Conservation (phyloP, 228 moss, liverwort and hornwort genomes). For the Sphagnum magellanicum region DNA sequence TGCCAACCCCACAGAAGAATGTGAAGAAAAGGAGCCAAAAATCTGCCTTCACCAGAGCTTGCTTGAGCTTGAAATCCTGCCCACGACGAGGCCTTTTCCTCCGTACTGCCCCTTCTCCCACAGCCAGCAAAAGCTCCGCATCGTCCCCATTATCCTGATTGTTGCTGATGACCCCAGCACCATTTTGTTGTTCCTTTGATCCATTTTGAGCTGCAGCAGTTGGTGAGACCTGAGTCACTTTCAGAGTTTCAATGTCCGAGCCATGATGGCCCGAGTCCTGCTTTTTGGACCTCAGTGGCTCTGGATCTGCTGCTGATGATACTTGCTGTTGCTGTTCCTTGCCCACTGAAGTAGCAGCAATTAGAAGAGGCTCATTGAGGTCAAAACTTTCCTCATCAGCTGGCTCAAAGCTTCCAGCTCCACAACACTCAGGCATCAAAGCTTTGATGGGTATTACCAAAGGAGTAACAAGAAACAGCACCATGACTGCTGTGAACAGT, state of each 20-base stretch:
- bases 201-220: not conserved
- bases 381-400: not conserved
- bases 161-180: not conserved
- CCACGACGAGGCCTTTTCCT: slow-evolving; percentile 31
- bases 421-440: slow-evolving; percentile 29
- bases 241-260: not conserved
- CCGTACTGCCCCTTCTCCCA: slow-evolving; percentile 51
- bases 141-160: slow-evolving; percentile 19
- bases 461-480: slow-evolving; percentile 49
- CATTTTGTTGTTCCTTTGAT: too few species aligned
- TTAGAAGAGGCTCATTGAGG: not conserved
- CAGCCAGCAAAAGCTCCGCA: slow-evolving; percentile 27
- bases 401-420: not conserved
- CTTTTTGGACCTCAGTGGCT: not conserved
- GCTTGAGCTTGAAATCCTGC: slow-evolving; percentile 51
- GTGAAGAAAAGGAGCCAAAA: slow-evolving; percentile 61
- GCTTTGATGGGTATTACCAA: slow-evolving; percentile 52
- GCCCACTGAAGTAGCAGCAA: not conserved
- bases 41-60: slow-evolving; percentile 54
- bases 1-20: slow-evolving; percentile 57
- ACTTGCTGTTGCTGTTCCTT: not conserved
- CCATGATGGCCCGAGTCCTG: not conserved
- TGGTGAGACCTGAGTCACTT: not conserved
- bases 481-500: slow-evolving; percentile 43
- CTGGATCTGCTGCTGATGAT: not conserved